Evolutionary conservation across 495 filamentous ascomycete species (phyloP).

Genomic region (Talaromyces ruber): DNA sequence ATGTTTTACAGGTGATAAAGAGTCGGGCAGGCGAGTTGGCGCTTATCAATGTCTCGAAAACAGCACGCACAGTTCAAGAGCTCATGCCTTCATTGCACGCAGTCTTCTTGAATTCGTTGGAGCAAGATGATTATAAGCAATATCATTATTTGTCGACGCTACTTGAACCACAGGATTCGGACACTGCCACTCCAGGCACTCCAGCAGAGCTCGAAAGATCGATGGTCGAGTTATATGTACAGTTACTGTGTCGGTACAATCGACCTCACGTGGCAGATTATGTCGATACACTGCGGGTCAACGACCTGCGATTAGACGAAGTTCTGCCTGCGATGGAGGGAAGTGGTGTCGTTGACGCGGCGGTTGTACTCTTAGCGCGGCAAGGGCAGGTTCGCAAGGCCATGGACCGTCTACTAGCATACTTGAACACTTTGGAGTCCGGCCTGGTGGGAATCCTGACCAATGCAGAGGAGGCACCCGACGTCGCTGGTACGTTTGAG

Average conservation of each 20-base stretch:
- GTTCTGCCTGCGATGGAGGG: slow-evolving; percentile 82
- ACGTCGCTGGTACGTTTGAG: slow-evolving; percentile 43
- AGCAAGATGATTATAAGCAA: slow-evolving; percentile 53
- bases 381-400: slow-evolving; percentile 80
- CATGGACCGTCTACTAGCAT: slow-evolving; percentile 72
- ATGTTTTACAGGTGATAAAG: slow-evolving; percentile 65
- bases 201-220: slow-evolving; percentile 23
- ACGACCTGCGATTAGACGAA: slow-evolving; percentile 71
- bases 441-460: slow-evolving; percentile 66
- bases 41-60: slow-evolving; percentile 54
- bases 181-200: slow-evolving; percentile 17
- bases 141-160: slow-evolving; percentile 73
- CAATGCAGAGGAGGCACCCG: slow-evolving; percentile 43
- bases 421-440: slow-evolving; percentile 70
- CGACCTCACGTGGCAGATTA: slow-evolving; percentile 77
- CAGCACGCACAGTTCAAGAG: slow-evolving; percentile 61
- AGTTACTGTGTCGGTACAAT: slow-evolving; percentile 80
- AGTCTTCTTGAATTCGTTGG: slow-evolving; percentile 56
- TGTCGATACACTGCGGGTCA: slow-evolving; percentile 67
- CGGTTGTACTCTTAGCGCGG: slow-evolving; percentile 80
- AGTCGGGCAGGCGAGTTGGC: slow-evolving; percentile 60
- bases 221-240: slow-evolving; percentile 81
- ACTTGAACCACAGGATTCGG: slow-evolving; percentile 52
- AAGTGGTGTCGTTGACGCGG: slow-evolving; percentile 85
- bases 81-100: slow-evolving; percentile 65